Percentiles rank a stretch among this genome's conserved stretches.
phyloP scores from a whole-genome alignment of 495 filamentous ascomycete genomes.

The Hypomontagnella monticulosa region DNA sequence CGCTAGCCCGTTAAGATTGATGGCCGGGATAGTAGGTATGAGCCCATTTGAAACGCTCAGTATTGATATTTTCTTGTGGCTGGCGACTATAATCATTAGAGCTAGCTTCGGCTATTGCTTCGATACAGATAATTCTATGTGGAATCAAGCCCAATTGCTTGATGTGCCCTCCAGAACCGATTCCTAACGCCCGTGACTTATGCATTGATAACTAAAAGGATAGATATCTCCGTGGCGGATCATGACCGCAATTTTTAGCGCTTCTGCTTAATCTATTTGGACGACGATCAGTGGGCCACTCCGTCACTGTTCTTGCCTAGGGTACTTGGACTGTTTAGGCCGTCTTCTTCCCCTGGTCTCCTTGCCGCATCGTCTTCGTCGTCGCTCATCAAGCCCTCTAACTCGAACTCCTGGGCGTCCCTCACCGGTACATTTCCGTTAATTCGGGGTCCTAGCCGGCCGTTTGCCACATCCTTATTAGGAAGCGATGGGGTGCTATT shows the following conservation, averaged over 20 bases:
- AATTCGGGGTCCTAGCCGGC: conserved; percentile 43
- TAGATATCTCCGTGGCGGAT: conserved; percentile 2
- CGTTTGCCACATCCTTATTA: conserved; percentile 44
- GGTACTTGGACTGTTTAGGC: conserved; percentile 51
- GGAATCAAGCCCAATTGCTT: conserved; percentile 9
- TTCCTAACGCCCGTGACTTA: conserved; percentile 31
- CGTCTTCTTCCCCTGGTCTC: conserved; percentile 41
- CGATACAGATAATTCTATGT: conserved; percentile 6
- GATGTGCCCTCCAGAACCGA: neutral
- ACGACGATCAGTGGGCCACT: conserved; percentile 24
- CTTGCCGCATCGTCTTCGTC: conserved; percentile 64
- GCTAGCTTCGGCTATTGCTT: neutral
- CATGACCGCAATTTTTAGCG: neutral
- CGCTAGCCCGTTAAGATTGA: no score
- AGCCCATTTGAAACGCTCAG: neutral
- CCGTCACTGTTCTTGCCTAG: conserved; percentile 50
- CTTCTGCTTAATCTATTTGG: neutral
- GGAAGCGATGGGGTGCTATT: conserved; percentile 44
- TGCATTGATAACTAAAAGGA: conserved; percentile 27
- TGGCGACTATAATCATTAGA: neutral
- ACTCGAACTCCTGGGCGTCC: conserved; percentile 91
- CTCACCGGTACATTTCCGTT: conserved; percentile 69
- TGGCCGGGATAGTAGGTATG: no score
- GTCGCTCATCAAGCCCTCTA: conserved; percentile 91
- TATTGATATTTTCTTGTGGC: neutral